Conservation (phyloP, 441 rosid genomes). For the Gossypium gossypioides region DNA sequence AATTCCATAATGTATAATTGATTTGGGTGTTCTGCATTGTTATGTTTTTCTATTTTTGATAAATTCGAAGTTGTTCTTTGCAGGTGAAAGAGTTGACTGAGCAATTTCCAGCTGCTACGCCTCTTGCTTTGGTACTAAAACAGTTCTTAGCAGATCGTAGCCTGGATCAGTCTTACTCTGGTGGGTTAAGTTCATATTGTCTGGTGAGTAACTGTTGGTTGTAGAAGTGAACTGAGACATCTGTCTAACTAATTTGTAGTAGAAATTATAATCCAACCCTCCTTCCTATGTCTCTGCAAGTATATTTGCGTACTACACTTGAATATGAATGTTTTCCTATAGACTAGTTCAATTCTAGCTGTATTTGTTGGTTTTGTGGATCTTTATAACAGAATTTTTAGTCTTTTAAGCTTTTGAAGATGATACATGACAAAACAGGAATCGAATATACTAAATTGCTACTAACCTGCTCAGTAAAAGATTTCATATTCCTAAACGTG, state of each 20-base stretch:
- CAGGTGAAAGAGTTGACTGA: conserved; percentile 87
- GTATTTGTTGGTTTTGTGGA: not conserved
- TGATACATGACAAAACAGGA: not conserved
- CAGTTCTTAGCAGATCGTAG: conserved; percentile 98
- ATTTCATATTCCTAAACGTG: not conserved
- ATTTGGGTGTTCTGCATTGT: not conserved
- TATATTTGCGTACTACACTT: not conserved
- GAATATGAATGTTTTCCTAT: not conserved
- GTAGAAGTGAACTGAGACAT: not conserved
- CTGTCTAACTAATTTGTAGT: not conserved
- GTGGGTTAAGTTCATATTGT: conserved; percentile 98
- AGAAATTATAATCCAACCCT: not conserved
- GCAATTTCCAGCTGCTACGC: conserved; percentile 88
- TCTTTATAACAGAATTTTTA: not conserved
- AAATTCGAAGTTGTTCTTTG: conserved; percentile 19
- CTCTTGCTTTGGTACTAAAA: conserved; percentile 94
- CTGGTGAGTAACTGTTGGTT: conserved; percentile 42
- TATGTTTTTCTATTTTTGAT: not conserved
- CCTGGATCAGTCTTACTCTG: conserved; percentile 96
- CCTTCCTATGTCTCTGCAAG: not conserved
- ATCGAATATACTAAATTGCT: not conserved
- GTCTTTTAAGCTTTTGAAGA: not conserved
- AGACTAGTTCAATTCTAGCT: not conserved
- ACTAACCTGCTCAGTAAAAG: too few species aligned
- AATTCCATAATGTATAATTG: not conserved